These are phyloP conservation scores for Psilocybe subaeruginosa DNA, from an alignment of 768 basidiomycete genomes.

Conservation along the genomic window DNA sequence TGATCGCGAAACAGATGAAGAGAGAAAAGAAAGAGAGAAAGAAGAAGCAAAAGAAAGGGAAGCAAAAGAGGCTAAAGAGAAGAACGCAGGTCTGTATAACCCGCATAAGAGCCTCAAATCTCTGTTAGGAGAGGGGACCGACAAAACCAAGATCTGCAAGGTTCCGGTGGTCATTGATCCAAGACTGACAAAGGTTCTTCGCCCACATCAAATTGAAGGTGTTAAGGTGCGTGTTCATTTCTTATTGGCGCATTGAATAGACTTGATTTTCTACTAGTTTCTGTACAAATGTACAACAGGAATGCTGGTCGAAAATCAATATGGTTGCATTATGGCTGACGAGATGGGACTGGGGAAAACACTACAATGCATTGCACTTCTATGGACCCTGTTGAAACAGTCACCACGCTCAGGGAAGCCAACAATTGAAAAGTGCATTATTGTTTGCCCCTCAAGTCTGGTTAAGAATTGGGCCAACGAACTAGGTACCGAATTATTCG, in stretches of 20 bases:
- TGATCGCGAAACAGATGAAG: constrained; percentile 88
- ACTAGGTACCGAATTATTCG: constrained; percentile 46
- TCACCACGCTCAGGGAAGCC: constrained; percentile 87
- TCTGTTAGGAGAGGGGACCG: constrained; percentile 72
- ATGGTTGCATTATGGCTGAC: constrained; percentile 98
- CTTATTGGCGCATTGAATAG: constrained; percentile 3
- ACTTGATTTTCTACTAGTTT: constrained; percentile 59
- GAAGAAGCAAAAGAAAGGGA: constrained; percentile 70
- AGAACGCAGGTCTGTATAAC: constrained; percentile 76
- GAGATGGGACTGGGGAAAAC: constrained; percentile 99
- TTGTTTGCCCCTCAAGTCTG: constrained; percentile 94
- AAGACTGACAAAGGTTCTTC: constrained; percentile 78
- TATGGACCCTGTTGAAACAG: constrained; percentile 96
- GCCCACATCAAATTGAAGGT: constrained; percentile 98
- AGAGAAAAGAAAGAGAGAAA: constrained; percentile 72
- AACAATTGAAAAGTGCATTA: constrained; percentile 96
- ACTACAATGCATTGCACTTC: constrained; percentile 91
- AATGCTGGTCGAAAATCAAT: constrained; percentile 88
- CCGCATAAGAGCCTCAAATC: constrained; percentile 91
- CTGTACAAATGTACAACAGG: constrained; percentile 95
- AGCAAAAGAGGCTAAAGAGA: constrained; percentile 66
- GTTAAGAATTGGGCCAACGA: constrained; percentile 99
- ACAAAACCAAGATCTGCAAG: constrained; percentile 68
- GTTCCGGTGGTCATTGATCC: constrained; percentile 98
- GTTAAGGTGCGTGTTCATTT: constrained; percentile 72